Evolutionary conservation across 352 stramenopile genomes (phyloP), one percentile per base, ranked within the genome.

Genomic region (Phytophthora tubulina): DNA sequence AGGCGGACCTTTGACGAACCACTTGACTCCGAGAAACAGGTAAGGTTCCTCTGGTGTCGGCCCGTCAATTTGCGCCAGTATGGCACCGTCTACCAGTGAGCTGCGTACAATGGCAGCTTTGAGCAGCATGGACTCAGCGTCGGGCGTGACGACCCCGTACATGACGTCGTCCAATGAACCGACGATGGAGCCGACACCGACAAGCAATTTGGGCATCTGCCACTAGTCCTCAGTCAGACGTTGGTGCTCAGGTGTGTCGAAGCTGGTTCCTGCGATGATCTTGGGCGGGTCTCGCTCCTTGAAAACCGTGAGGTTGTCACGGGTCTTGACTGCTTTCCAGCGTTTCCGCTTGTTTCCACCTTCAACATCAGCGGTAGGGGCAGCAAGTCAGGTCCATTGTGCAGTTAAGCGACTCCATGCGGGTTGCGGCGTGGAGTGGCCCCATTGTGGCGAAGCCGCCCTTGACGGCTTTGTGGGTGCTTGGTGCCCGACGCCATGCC

Each of bases 141-240:
- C 77, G 31, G 75, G 72, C 8, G 82, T 80, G 13, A 80, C 42
- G 32, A 85, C 56, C 13, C 85, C 82, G 62, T 85, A 88, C 75
- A 91, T 82, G 60, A 86, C 79, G 65, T 93, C 84, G 65, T 90
- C 82, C 8, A 92, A 76, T 41, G 81, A 79, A 3, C 82, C 82
- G 36, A 76, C 52, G 35, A 91, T 69, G 49, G 79, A 68, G 27
- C 81, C 85, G 17, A 81, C 50, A 3, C 63, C 75, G 21, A 85
- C 68, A 31, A 92, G 67, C 56, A 92, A 63, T 69, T 78, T 81
- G 36, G 82, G 77, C 17, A 77, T 51, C 49, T 79, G 73, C 79
- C 81, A 90, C 36, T 80, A 65, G 7, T 84, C 70, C 2, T 61
- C 59, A 30, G 70, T 60, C 55, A 92, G 36, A 36, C 75, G 45